Conservation (phyloP, 2,329 filamentous ascomycete genomes). For the Didymella segeticola region DNA sequence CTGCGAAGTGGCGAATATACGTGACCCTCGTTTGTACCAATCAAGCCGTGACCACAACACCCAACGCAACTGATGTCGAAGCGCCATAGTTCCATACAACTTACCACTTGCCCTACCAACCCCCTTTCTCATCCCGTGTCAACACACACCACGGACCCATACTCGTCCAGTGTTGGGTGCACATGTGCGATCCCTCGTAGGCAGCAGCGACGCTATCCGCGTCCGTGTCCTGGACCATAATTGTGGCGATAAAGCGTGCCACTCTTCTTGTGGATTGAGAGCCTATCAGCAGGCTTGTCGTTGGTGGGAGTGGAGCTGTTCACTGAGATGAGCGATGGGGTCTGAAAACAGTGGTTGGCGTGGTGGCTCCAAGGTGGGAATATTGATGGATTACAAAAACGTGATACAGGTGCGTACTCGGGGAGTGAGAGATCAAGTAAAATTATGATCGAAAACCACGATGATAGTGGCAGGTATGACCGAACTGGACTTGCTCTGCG, state of each 20-base stretch:
- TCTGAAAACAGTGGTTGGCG: no score
- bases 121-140: not conserved
- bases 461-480: no score
- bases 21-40: no score
- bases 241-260: not conserved
- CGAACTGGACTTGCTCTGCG: no score
- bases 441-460: no score
- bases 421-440: no score
- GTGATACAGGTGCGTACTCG: no score
- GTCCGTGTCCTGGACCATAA: not conserved
- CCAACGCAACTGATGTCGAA: not conserved
- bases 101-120: not conserved
- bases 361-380: no score
- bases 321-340: not conserved
- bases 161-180: not conserved
- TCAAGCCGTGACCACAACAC: no score
- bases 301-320: not conserved
- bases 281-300: not conserved
- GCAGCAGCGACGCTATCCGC: constrained; percentile 1
- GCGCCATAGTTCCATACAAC: not conserved
- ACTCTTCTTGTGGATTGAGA: not conserved
- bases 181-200: constrained; percentile 7
- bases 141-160: not conserved
- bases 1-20: not conserved
- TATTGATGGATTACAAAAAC: no score